Conservation (phyloP, 768 basidiomycete genomes). For the Coprinopsis cinerea region DNA sequence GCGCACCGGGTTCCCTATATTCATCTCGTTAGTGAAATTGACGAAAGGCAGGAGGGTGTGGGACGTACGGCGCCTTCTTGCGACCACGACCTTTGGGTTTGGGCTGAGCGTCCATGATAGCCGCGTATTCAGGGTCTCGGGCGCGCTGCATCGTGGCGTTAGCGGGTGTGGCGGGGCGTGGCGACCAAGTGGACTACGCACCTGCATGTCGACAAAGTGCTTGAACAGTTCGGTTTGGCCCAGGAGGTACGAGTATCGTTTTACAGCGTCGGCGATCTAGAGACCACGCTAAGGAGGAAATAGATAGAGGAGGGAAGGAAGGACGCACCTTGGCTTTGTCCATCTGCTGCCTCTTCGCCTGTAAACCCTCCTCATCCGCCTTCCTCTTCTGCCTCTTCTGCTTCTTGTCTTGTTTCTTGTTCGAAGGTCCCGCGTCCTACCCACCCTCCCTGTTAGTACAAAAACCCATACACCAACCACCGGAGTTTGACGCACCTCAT, state of each 20-base stretch:
- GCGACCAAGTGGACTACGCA: constrained; percentile 21
- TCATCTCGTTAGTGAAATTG: constrained; percentile 1
- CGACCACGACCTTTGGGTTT: constrained; percentile 81
- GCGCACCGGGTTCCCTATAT: constrained; percentile 63
- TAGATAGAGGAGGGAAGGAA: not conserved
- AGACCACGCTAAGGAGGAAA: constrained; percentile 8
- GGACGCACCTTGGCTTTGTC: constrained; percentile 74
- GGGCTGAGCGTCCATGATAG: constrained; percentile 79
- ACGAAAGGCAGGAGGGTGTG: not conserved
- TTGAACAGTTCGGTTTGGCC: constrained; percentile 98
- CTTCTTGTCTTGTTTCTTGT: constrained; percentile 27
- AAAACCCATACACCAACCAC: not conserved
- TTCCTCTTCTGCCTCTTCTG: constrained; percentile 48
- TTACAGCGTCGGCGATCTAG: constrained; percentile 88
- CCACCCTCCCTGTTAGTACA: not conserved
- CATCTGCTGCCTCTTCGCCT: constrained; percentile 73
- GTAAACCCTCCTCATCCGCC: constrained; percentile 63
- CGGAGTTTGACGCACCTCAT: constrained; percentile 24
- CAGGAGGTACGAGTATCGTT: constrained; percentile 94
- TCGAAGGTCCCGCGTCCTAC: not conserved
- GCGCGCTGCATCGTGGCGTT: constrained; percentile 47
- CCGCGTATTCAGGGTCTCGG: constrained; percentile 90
- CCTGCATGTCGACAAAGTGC: constrained; percentile 97
- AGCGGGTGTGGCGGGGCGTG: not conserved
- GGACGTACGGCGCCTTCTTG: constrained; percentile 53